These are phyloP conservation scores for Fusarium udum DNA, from an alignment of 2,329 filamentous ascomycete genomes.

Conservation along the genomic window DNA sequence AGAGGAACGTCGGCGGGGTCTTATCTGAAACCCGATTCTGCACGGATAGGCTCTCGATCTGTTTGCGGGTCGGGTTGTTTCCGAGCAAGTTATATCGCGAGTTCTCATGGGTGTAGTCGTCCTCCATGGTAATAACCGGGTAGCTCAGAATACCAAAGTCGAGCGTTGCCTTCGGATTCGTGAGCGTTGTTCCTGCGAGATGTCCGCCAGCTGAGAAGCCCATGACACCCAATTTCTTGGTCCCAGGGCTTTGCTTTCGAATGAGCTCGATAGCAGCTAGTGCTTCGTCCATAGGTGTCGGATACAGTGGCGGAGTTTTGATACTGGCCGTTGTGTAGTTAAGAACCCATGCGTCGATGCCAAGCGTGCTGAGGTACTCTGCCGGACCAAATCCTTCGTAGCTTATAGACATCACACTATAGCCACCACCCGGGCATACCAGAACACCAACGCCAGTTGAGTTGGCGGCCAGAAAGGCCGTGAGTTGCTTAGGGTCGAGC, in stretches of 20 bases:
- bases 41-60: slow-evolving; percentile 15
- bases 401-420: slow-evolving; percentile 5
- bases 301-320: slow-evolving; percentile 20
- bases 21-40: slow-evolving; percentile 21
- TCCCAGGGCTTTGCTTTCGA: neutral
- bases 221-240: slow-evolving; percentile 26
- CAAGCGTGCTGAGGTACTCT: slow-evolving; percentile 22
- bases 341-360: slow-evolving; percentile 33
- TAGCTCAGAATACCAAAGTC: slow-evolving; percentile 34
- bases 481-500: slow-evolving; percentile 3
- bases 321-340: slow-evolving; percentile 22
- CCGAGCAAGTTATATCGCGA: slow-evolving; percentile 27
- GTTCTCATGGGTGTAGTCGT: slow-evolving; percentile 22
- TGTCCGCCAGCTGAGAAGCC: slow-evolving; percentile 32
- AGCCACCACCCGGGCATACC: slow-evolving; percentile 25
- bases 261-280: slow-evolving; percentile 20
- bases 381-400: slow-evolving; percentile 25
- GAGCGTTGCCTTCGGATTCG: slow-evolving; percentile 13
- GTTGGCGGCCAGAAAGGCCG: slow-evolving; percentile 15
- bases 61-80: neutral
- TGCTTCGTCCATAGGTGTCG: slow-evolving; percentile 22
- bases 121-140: slow-evolving; percentile 24
- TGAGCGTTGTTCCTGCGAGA: slow-evolving; percentile 26
- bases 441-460: slow-evolving; percentile 23
- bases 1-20: slow-evolving; percentile 24